Conservation (phyloP, 176 grass and related monocot genomes). For the Dendrocalamus sinicus region DNA sequence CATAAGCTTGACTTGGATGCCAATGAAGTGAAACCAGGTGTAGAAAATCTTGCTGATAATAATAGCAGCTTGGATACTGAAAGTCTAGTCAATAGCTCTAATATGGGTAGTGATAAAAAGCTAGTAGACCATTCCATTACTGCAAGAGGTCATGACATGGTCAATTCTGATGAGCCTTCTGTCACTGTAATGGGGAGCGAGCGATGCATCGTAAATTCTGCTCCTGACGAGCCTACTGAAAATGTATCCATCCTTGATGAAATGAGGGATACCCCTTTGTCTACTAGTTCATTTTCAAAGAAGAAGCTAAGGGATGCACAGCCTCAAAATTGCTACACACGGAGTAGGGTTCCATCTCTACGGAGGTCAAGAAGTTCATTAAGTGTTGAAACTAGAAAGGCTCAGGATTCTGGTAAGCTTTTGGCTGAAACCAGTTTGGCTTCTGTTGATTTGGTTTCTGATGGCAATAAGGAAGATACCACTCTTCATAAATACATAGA, state of each 20-base stretch:
- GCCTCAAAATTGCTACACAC: slow-evolving; percentile 59
- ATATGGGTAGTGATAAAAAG: slow-evolving; percentile 41
- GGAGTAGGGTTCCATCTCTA: slow-evolving; percentile 47
- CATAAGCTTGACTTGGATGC: slow-evolving; percentile 45
- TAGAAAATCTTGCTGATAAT: slow-evolving; percentile 44
- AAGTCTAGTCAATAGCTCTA: slow-evolving; percentile 45
- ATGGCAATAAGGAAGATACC: slow-evolving; percentile 34
- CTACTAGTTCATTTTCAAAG: slow-evolving; percentile 55
- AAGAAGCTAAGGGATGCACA: slow-evolving; percentile 64
- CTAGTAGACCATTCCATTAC: slow-evolving; percentile 31
- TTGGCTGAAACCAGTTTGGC: slow-evolving; percentile 41
- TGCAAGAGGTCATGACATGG: slow-evolving; percentile 23
- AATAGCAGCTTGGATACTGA: slow-evolving; percentile 34
- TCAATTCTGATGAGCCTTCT: slow-evolving; percentile 49
- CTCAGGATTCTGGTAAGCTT: slow-evolving; percentile 47
- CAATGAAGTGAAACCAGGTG: slow-evolving; percentile 39
- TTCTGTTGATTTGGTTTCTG: slow-evolving; percentile 45
- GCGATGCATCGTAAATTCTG: slow-evolving; percentile 60
- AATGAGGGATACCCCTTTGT: slow-evolving; percentile 58
- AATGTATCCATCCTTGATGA: slow-evolving; percentile 73
- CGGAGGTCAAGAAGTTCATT: slow-evolving; percentile 57
- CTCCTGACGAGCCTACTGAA: slow-evolving; percentile 60
- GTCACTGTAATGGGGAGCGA: slow-evolving; percentile 31
- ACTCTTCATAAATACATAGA: slow-evolving; percentile 20
- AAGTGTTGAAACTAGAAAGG: slow-evolving; percentile 54